Evolutionary conservation across 371 early-diverging fungal species (phyloP), one percentile per base, ranked within the genome.

Genomic region (Conidiobolus incongruus): DNA sequence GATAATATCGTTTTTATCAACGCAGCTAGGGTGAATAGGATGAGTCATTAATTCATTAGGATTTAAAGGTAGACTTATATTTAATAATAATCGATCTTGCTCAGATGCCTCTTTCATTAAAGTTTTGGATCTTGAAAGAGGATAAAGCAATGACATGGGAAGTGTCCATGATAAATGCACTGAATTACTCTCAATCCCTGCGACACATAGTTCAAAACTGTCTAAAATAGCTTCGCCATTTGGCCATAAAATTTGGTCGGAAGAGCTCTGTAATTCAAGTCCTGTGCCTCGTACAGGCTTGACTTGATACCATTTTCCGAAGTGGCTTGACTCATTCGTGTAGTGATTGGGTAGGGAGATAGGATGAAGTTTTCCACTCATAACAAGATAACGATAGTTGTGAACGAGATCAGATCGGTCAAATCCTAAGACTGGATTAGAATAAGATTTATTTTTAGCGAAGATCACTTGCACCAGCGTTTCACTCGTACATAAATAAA

Each of bases 361-460:
- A n/a, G n/a, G n/a, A 15, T 24, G 11, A 8, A 41, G 15, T 29
- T 41, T 41, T 7, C 41, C 41, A 31, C 41, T 41, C n/a, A 41
- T 12, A 15, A 15, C 21, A 19, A 41, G 26, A 19, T 41, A 41
- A 4, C 30, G 41, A 41, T 28, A 41, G 29, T 41, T 41, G 15
- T 41, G 41, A 30, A 41, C 20, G 13, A 41, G 23, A 3, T 41
- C 41, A 15, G 31, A 5, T 31, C 29, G 23, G 30, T 30, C 31
- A 10, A 7, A 16, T 11, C 32, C 16, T 8, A 41, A 41, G 26
- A 41, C 29, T 6, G 41, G 41, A 16, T 30, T 30, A 12, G 41
- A 24, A 30, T 28, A 41, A 30, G 23, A 28, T 19, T 20, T 13
- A 19, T 41, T 41, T 24, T 29, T 24, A 15, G 29, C 7, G 11